phyloP scores from a whole-genome alignment of 345 rosid genomes.

The Pistacia vera region DNA sequence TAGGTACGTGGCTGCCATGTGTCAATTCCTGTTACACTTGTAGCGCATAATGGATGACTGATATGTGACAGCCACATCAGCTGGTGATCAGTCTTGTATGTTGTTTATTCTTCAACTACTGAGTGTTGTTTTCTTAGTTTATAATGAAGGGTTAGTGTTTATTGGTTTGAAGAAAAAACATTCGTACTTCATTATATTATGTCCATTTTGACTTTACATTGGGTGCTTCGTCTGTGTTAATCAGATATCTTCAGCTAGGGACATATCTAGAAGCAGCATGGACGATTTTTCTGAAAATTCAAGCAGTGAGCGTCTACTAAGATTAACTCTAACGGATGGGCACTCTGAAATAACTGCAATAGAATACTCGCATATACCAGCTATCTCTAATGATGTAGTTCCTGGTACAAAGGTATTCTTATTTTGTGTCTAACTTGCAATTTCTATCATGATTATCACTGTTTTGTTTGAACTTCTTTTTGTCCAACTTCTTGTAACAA shows the following conservation, averaged over 20 bases:
- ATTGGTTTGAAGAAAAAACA: not conserved
- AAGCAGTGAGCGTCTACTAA: slow-evolving; percentile 54
- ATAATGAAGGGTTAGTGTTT: not conserved
- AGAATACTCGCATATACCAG: slow-evolving; percentile 63
- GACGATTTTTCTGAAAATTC: slow-evolving; percentile 57
- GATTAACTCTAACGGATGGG: slow-evolving; percentile 72
- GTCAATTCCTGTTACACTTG: not conserved
- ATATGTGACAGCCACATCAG: not conserved
- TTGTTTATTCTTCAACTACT: not conserved
- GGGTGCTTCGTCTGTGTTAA: not conserved
- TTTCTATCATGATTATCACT: not conserved
- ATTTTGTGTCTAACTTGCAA: not conserved
- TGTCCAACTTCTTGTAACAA: not conserved
- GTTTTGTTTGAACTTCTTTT: not conserved
- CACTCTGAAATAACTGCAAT: slow-evolving; percentile 65
- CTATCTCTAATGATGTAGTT: slow-evolving; percentile 57
- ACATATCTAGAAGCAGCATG: slow-evolving; percentile 67
- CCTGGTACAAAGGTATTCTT: slow-evolving; percentile 85
- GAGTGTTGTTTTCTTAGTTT: not conserved
- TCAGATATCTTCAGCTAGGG: slow-evolving; percentile 71
- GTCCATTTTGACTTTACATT: not conserved
- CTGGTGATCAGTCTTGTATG: not conserved
- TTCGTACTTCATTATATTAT: not conserved
- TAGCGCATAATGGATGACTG: not conserved
- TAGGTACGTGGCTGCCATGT: not conserved